phyloP scores from a whole-genome alignment of 345 rosid species.

The Citrus sp. region DNA sequence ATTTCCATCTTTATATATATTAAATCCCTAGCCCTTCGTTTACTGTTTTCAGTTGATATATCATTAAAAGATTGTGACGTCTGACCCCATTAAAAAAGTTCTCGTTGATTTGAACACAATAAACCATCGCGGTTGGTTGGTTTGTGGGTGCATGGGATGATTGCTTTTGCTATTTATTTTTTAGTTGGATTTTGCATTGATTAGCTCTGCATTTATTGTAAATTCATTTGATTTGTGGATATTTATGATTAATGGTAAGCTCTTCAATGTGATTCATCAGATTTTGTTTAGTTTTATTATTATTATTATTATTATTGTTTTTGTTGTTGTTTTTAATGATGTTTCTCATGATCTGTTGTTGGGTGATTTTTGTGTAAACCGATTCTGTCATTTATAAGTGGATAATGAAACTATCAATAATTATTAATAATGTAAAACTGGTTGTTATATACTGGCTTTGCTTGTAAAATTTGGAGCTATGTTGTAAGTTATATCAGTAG shows the following conservation, averaged over 20 bases:
- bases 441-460: not conserved
- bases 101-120: not conserved
- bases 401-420: not conserved
- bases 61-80: not conserved
- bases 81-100: not conserved
- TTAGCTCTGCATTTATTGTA: constrained; percentile 2
- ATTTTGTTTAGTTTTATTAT: not conserved
- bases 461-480: not conserved
- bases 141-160: not conserved
- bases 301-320: no score
- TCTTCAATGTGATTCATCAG: not conserved
- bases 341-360: not conserved
- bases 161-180: not conserved
- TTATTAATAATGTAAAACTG: not conserved
- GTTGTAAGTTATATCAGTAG: not conserved
- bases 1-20: not conserved
- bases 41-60: not conserved
- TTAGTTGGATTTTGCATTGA: constrained; percentile 4
- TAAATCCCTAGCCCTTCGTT: not conserved
- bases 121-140: not conserved
- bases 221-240: not conserved
- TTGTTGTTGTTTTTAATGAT: no score
- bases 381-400: not conserved
- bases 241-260: constrained; percentile 9
- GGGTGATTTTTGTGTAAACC: not conserved